These are phyloP conservation scores for Plantago ovata DNA, from an alignment of 257 asterid species.

Conservation along the genomic window DNA sequence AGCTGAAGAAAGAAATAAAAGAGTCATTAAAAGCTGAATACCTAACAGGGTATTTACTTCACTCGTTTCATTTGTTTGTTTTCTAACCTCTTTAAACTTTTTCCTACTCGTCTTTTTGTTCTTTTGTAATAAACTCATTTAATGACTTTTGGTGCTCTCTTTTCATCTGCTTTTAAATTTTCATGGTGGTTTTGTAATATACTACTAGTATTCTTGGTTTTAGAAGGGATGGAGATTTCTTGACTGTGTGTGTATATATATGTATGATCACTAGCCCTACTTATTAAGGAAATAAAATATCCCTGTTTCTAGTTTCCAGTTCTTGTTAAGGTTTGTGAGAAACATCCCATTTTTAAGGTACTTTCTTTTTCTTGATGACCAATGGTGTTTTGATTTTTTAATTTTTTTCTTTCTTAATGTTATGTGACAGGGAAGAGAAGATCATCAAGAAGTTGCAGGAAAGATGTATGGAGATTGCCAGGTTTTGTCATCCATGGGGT, in stretches of 20 bases:
- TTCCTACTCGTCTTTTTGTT: conserved; percentile 6
- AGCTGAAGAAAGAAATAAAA: conserved; percentile 9
- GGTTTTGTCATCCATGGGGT: conserved; percentile 67
- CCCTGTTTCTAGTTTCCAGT: too few species aligned
- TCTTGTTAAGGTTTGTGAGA: too few species aligned
- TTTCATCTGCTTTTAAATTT: too few species aligned
- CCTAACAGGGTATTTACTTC: conserved; percentile 39
- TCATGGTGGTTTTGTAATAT: too few species aligned
- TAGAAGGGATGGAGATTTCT: too few species aligned
- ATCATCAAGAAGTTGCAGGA: neutral
- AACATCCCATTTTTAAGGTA: neutral
- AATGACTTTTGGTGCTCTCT: conserved; percentile 12
- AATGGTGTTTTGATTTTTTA: too few species aligned
- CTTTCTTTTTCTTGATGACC: too few species aligned
- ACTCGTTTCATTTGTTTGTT: conserved; percentile 30
- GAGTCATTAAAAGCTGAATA: conserved; percentile 22
- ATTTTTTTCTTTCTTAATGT: too few species aligned
- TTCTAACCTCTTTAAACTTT: neutral
- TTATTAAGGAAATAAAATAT: too few species aligned
- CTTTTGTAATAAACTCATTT: conserved; percentile 18
- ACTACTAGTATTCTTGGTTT: too few species aligned
- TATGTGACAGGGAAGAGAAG: neutral
- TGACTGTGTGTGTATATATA: too few species aligned
- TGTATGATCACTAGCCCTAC: too few species aligned
- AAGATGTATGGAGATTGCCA: conserved; percentile 93